Base-by-base conservation (phyloP, 2,329 filamentous ascomycete genomes). In the Pseudocercospora crystallina region DNA sequence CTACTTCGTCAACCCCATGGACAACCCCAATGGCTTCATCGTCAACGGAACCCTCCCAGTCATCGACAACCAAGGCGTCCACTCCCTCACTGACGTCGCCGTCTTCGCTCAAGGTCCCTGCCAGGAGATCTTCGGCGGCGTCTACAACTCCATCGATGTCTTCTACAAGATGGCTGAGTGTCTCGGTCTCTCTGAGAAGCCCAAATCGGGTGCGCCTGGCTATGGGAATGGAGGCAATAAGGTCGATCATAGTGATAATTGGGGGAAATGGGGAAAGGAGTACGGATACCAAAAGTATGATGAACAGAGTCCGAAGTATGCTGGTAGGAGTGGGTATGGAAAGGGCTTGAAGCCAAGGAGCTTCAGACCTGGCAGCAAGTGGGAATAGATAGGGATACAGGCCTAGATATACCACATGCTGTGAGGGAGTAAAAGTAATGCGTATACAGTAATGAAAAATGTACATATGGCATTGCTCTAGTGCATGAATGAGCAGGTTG, bases 61-160 rank as follows among this genome's bases (percentile, higher is more conserved):
- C 2, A 71, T 69, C 47, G 80, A 86, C 61, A 67, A 76, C 35
- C 80, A 86, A 72, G 89, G 87, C 43, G 87, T 90, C 13, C 87
- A 90, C 74, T 87, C 83, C 17, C 74, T 90, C 56, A 90, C 87
- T 1, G 87, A 90, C 61, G 87, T 90, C 30, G 84, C 87, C 2
- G 85, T 94, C 14, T 92, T 87, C 62, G 86, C 87, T 1, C 80
- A 81, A 74, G 89, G 89, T 0, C 89, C 89, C 5, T 92, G 89
- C 73, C 85, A 90, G 69, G 84, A 89, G 62, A 72, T 80, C 11
- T 94, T 94, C 66, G 81, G 84, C 4, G 86, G 87, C 48, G 72
- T 85, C 3, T 89, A 84, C 59, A 83, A 76, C 69, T 87, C 83
- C 65, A 80, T 88, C 39, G 86, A 90, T 56, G 75, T 90, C 58